A percentile compares a stretch with the other conserved stretches of the same genome.
Conservation (phyloP, 202 grass and related monocot genomes). For the Dendrocalamus latiflorus region DNA sequence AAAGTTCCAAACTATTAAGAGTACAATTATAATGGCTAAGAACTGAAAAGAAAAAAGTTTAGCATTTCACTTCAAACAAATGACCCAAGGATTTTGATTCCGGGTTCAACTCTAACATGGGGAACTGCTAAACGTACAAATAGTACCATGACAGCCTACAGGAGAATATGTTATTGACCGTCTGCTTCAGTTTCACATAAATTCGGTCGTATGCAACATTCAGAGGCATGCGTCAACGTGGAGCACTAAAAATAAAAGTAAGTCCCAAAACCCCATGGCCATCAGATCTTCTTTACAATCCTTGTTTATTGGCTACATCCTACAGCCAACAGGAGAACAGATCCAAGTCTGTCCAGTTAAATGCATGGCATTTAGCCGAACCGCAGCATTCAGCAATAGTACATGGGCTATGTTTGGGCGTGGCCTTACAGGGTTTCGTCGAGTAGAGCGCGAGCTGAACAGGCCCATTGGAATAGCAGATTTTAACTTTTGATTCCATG, state of each 20-base stretch:
- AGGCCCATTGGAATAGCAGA: background rate
- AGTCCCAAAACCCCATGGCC: background rate
- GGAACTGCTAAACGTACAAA: background rate
- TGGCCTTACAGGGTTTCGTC: background rate
- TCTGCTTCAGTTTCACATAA: background rate
- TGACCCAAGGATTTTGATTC: background rate
- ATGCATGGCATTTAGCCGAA: slow-evolving; percentile 9
- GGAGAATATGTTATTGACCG: background rate
- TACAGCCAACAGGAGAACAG: background rate
- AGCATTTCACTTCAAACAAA: slow-evolving; percentile 1
- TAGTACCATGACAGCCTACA: background rate
- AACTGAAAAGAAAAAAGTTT: background rate
- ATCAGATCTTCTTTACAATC: background rate
- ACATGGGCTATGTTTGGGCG: background rate
- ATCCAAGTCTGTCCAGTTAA: background rate
- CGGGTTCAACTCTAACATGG: background rate
- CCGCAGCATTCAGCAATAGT: background rate
- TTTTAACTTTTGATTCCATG: background rate
- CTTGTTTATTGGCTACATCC: background rate
- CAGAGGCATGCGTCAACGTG: background rate
- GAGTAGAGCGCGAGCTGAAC: background rate
- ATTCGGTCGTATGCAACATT: background rate
- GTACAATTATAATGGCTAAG: background rate
- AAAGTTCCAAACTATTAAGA: slow-evolving; percentile 26
- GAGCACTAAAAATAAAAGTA: background rate